Base-by-base conservation (phyloP, 2,329 filamentous ascomycete species). In the Bipolaris cookei region DNA sequence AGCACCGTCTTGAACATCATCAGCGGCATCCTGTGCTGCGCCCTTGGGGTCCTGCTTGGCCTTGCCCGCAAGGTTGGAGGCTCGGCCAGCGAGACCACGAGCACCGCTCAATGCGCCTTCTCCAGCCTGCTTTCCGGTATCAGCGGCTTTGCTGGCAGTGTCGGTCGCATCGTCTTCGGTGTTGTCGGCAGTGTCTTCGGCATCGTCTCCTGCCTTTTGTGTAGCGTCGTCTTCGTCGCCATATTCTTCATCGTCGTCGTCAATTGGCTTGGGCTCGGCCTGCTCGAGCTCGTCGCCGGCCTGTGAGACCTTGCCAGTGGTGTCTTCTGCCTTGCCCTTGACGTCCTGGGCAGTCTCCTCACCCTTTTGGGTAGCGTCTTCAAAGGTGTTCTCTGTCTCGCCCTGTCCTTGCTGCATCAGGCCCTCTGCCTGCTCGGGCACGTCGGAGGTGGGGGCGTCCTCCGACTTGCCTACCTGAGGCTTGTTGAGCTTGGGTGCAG, bases 251-350 rank as follows among this genome's bases (percentile, higher is more conserved):
- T 79, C 74, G 37, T 75, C 73, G 35, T 80, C 76, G 37, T 78
- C 75, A 54, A 81, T 74, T 45, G 80, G 80, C 65, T 82, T 78
- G 4, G 80, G 79, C 55, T 79, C 79, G 30, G 75, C 72, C 64
- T 81, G 73, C 60, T 80, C 72, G 47, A 82, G 76, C 25, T 80
- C 74, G 46, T 79, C 76, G 52, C 75, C 78, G 42, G 76, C 76
- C 64, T 82, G 74, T 51, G 79, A 80, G 39, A 82, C 80, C 69
- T 82, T 82, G 70, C 77, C 79, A 67, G 65, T 78, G 61, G 72
- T 69, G 25, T 70, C 68, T 52, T 75, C 66, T 53, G 75, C 76
- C 58, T 65, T 59, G 13, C 72, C 75, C 69, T 78, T 71, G 60
- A 61, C 69, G 56, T 77, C 75, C 48, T 75, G 69, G 49, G 71